phyloP scores from a whole-genome alignment of 192 early-diverging fungal genomes.

The Coemansia sp. region DNA sequence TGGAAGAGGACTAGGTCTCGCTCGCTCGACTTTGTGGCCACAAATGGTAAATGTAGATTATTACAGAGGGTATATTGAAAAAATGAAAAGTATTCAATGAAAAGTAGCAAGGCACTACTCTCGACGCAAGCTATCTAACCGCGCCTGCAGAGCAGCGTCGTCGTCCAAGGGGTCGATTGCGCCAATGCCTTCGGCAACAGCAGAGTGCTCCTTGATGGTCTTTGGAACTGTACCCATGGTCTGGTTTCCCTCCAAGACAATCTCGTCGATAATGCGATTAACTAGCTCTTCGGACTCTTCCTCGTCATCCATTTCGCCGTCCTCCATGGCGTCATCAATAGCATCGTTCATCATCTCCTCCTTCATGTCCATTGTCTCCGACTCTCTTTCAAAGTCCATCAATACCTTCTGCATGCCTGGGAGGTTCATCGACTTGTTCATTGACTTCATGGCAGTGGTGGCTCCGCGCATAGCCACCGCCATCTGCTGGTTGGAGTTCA shows the following conservation, averaged over 20 bases:
- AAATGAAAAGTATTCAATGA: not conserved
- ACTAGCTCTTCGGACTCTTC: conserved; percentile 90
- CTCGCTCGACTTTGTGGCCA: not conserved
- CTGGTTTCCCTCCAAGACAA: conserved; percentile 74
- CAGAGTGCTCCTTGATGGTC: conserved; percentile 57
- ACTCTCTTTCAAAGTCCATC: conserved; percentile 97
- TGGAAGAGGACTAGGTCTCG: conserved; percentile 19
- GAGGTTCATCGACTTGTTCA: conserved; percentile 95
- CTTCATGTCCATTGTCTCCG: conserved; percentile 98
- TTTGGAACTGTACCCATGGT: conserved; percentile 56
- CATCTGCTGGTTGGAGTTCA: conserved; percentile 96
- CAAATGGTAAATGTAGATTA: not conserved
- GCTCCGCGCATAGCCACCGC: conserved; percentile 93
- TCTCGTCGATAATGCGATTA: conserved; percentile 93
- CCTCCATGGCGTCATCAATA: conserved; percentile 96
- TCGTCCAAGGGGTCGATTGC: conserved; percentile 23
- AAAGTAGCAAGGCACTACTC: conserved; percentile 60
- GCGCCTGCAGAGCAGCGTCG: conserved; percentile 86
- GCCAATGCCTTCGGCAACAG: conserved; percentile 41
- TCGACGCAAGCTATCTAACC: conserved; percentile 84
- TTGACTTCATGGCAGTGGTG: conserved; percentile 92
- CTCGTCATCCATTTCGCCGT: conserved; percentile 84
- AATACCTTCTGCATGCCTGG: conserved; percentile 94
- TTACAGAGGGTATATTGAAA: not conserved
- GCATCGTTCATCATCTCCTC: conserved; percentile 98